Base-by-base conservation (phyloP, 768 basidiomycete genomes). In the Tremella mesenterica region DNA sequence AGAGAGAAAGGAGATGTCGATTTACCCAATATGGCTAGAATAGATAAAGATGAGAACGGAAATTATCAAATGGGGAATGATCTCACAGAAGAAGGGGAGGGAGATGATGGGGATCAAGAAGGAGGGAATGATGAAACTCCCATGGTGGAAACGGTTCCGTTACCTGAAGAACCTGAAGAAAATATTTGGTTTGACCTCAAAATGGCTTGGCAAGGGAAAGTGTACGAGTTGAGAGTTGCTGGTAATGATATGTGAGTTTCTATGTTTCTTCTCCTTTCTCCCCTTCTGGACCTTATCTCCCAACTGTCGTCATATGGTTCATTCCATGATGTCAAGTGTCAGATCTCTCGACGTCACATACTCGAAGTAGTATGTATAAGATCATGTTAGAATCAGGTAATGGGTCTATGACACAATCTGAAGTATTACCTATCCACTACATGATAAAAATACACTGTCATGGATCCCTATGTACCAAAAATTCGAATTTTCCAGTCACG, bases 121-220 rank as follows among this genome's bases (percentile, higher is more conserved):
- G 45, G 31, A 36, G 34, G 9, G 30, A 20, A 20, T 34, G 34
- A 12, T 44, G 8, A 20, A 20, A 31, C 44, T 14, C 46, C 44
- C 16, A 30, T 48, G 26, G 48, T 57, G 21, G 21, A 39, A 29
- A 52, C 53, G 20, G 48, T 50, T 3, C 56, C 53, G 0, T 29
- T 58, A 13, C 30, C 44, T 3, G 54, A 56, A 20, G 44, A 53
- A 21, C 6, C 54, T 12, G 57, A 56, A 29, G 34, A 30, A 14
- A 46, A n/a, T n/a, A 59, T 64, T 31, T 68, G 60, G 54, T 68
- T 55, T 57, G 61, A 69, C 27, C 44, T 89, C 31, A 79, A 79
- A 44, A 85, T 88, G 72, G 79, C 80, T 8, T 86, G 86, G 85
- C 76, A 81, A 18, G 85, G 84, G 26, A 84, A 83, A 64, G 68